A percentile compares a stretch with the other conserved stretches of the same genome.
Evolutionary conservation across 2,329 filamentous ascomycete genomes (phyloP).

Genomic region (Zalaria obscura): DNA sequence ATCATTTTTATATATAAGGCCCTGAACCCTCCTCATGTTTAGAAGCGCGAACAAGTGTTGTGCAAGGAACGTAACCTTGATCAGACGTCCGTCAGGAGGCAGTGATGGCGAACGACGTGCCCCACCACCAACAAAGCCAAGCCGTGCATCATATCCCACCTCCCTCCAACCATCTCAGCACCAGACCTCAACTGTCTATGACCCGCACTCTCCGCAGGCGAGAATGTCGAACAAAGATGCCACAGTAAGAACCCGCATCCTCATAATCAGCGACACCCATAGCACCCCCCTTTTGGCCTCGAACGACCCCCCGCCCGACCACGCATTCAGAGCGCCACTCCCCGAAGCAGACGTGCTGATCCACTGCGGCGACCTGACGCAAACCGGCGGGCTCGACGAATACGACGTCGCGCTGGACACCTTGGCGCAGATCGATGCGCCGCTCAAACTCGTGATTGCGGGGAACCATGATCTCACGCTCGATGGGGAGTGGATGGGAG

Average conservation of each 20-base stretch:
- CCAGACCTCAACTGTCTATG: too few relatives aligned
- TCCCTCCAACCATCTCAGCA: too few relatives aligned
- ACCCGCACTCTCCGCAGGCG: too few relatives aligned
- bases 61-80: too few relatives aligned
- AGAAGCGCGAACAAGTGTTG: too few relatives aligned
- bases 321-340: slow-evolving; percentile 23
- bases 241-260: slow-evolving; percentile 24
- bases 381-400: slow-evolving; percentile 32
- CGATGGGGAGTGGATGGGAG: slow-evolving; percentile 27
- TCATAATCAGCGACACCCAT: slow-evolving; percentile 33
- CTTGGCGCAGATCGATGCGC: slow-evolving; percentile 34
- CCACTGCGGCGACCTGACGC: slow-evolving; percentile 46
- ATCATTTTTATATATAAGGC: too few relatives aligned
- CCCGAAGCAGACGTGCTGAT: slow-evolving; percentile 39
- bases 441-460: slow-evolving; percentile 47
- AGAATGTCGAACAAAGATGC: not conserved
- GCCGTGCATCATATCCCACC: too few relatives aligned
- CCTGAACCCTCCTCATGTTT: too few relatives aligned
- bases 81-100: too few relatives aligned
- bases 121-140: too few relatives aligned
- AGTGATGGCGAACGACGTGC: too few relatives aligned
- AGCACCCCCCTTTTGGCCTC: slow-evolving; percentile 7
- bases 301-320: not conserved
- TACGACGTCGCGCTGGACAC: slow-evolving; percentile 33
- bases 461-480: slow-evolving; percentile 49